Conservation (phyloP, 2,329 filamentous ascomycete species). For the Claviceps arundinis region DNA sequence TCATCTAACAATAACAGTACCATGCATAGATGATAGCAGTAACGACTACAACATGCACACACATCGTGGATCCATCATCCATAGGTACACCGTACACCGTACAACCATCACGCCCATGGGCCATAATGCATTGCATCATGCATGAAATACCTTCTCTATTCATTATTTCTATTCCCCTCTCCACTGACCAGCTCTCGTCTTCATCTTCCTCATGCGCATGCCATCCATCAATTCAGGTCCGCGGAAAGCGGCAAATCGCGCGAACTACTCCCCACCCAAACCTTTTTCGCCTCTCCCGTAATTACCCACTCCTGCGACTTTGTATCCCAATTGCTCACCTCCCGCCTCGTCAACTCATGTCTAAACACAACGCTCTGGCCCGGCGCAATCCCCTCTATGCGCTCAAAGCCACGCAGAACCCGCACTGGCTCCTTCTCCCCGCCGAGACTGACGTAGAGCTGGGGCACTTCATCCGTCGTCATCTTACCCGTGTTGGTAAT, state of each 20-base stretch:
- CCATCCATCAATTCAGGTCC: neutral
- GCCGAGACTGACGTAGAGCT: constrained; percentile 71
- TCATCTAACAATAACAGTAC: no score
- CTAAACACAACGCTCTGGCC: constrained; percentile 55
- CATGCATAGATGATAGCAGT: no score
- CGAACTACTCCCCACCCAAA: constrained; percentile 42
- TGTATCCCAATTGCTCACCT: constrained; percentile 79
- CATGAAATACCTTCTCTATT: no score
- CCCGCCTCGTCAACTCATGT: constrained; percentile 60
- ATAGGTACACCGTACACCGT: no score
- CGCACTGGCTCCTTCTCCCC: constrained; percentile 56
- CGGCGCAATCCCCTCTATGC: constrained; percentile 52
- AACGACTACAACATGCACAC: no score
- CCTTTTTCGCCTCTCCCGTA: constrained; percentile 35
- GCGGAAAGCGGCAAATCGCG: constrained; percentile 35
- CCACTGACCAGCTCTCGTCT: no score
- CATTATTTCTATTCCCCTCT: no score
- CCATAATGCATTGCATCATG: no score
- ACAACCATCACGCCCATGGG: no score
- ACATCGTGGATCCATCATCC: no score
- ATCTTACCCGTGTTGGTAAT: constrained; percentile 58
- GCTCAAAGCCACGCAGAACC: constrained; percentile 69
- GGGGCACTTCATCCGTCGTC: constrained; percentile 57
- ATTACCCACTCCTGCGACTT: constrained; percentile 71
- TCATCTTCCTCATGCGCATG: no score